phyloP scores from a whole-genome alignment of 2,329 filamentous ascomycete species.

The Aspergillus phoenicis region DNA sequence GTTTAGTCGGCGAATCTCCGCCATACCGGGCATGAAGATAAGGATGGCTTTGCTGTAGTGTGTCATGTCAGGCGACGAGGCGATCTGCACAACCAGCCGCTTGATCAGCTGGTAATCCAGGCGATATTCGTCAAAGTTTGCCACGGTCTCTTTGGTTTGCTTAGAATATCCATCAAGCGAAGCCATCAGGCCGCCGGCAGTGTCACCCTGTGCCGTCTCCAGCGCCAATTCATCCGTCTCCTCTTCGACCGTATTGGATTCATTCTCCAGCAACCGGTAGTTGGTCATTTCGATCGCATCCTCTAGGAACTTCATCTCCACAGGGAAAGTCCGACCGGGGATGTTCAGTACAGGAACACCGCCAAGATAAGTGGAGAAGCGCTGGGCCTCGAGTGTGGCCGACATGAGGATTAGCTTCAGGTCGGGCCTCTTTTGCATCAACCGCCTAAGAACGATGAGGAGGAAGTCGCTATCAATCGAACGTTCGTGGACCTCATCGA shows the following conservation, averaged over 20 bases:
- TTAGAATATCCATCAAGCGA: conserved; percentile 73
- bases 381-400: conserved; percentile 89
- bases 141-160: conserved; percentile 72
- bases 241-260: conserved; percentile 43
- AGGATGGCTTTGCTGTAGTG: conserved; percentile 85
- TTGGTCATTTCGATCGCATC: conserved; percentile 88
- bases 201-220: conserved; percentile 54
- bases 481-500: conserved; percentile 97
- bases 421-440: conserved; percentile 74
- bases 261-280: conserved; percentile 68
- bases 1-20: conserved; percentile 85
- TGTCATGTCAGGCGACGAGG: conserved; percentile 65
- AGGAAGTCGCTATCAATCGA: conserved; percentile 97
- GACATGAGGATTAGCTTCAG: conserved; percentile 97
- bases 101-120: conserved; percentile 88
- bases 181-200: conserved; percentile 61
- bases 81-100: conserved; percentile 75
- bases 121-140: conserved; percentile 83
- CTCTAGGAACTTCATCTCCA: conserved; percentile 83
- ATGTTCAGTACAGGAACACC: conserved; percentile 86
- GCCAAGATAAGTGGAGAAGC: conserved; percentile 85
- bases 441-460: conserved; percentile 83
- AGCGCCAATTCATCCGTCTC: conserved; percentile 50
- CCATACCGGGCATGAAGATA: conserved; percentile 93
- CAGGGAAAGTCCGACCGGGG: conserved; percentile 90